Percentiles rank a stretch among this genome's conserved stretches.
phyloP scores from a whole-genome alignment of 1,139 yeast genomes.

The Nematodospora anomalae region DNA sequence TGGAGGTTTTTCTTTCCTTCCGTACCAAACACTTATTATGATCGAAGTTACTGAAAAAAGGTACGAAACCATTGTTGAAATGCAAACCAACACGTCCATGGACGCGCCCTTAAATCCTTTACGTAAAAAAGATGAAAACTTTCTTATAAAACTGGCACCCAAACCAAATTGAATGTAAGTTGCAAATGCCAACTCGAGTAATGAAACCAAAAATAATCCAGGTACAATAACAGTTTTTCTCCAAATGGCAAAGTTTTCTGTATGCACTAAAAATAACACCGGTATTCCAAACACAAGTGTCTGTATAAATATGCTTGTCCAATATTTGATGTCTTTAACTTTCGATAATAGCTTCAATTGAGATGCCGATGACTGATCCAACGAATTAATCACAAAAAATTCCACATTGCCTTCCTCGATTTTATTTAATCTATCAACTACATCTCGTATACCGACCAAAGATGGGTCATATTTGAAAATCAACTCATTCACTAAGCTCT shows the following conservation, averaged over 20 bases:
- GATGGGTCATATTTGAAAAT: constrained; percentile 44
- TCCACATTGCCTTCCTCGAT: constrained; percentile 24
- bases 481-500: constrained; percentile 35
- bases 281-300: constrained; percentile 63
- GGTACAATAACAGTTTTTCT: constrained; percentile 31
- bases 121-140: constrained; percentile 63
- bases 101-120: constrained; percentile 71
- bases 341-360: constrained; percentile 72
- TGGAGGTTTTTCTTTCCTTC: constrained; percentile 51
- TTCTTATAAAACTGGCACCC: constrained; percentile 63
- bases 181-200: constrained; percentile 63
- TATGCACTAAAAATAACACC: constrained; percentile 55
- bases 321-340: constrained; percentile 67
- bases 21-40: constrained; percentile 39
- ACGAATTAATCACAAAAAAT: constrained; percentile 45
- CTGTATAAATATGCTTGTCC: constrained; percentile 58
- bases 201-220: constrained; percentile 59
- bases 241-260: constrained; percentile 39
- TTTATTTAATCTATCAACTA: constrained; percentile 45
- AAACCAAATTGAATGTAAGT: constrained; percentile 68
- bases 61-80: constrained; percentile 81
- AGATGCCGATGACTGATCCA: constrained; percentile 49
- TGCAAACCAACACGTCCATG: constrained; percentile 89
- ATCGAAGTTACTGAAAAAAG: constrained; percentile 68
- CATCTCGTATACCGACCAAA: constrained; percentile 54